Evolutionary conservation across 371 early-diverging fungal species (phyloP).

Genomic region (Mucor sp.): DNA sequence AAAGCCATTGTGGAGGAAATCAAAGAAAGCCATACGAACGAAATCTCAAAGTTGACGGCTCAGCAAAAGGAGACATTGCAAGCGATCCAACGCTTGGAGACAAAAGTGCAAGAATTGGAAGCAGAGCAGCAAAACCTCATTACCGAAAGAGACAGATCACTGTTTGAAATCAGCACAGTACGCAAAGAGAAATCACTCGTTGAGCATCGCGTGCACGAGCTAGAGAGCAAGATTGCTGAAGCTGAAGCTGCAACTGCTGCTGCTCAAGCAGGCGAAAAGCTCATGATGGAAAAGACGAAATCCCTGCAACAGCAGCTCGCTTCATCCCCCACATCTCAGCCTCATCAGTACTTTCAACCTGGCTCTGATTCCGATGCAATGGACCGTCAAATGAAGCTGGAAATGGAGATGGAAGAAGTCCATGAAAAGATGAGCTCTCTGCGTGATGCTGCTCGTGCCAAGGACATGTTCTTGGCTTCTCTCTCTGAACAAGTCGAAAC

Average conservation of each 20-base stretch:
- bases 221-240: conserved; percentile 50
- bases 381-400: conserved; percentile 47
- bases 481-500: conserved; percentile 52
- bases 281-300: conserved; percentile 11
- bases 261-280: conserved; percentile 26
- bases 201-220: conserved; percentile 38
- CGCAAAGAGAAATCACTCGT: conserved; percentile 55
- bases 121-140: conserved; percentile 56
- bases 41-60: conserved; percentile 25
- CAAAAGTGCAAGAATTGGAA: conserved; percentile 52
- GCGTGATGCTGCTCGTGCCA: conserved; percentile 52
- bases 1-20: conserved; percentile 45
- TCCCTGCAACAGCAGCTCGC: conserved; percentile 28
- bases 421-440: conserved; percentile 51
- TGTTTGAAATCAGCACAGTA: conserved; percentile 52
- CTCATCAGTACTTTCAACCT: conserved; percentile 19
- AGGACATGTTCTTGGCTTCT: conserved; percentile 48
- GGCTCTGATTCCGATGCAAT: conserved; percentile 23
- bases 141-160: conserved; percentile 63
- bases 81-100: conserved; percentile 36
- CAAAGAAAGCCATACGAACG: conserved; percentile 28
- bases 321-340: conserved; percentile 25
- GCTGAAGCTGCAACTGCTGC: conserved; percentile 52
- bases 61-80: conserved; percentile 17
- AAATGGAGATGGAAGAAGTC: conserved; percentile 54